Evolutionary conservation across 2,329 filamentous ascomycete genomes (phyloP).

Genomic region (Calonectria pseudoturangicola): DNA sequence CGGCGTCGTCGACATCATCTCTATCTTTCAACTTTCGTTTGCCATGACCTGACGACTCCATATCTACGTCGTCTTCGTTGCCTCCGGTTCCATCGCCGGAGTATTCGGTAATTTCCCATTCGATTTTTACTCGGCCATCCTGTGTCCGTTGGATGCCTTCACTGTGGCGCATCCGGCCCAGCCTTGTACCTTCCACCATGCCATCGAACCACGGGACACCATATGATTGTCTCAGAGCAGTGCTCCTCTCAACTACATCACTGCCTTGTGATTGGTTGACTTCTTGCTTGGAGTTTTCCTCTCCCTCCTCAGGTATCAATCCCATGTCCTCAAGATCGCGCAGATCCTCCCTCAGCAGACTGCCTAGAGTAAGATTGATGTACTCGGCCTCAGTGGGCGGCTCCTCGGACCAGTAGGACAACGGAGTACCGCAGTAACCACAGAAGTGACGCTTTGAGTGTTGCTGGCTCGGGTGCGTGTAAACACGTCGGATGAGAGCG

Average conservation of each 20-base stretch:
- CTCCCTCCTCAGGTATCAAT: conserved; percentile 74
- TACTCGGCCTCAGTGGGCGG: conserved; percentile 83
- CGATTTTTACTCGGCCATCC: conserved; percentile 80
- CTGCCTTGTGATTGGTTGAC: conserved; percentile 35
- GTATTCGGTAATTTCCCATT: conserved; percentile 92
- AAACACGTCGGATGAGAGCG: conserved; percentile 78
- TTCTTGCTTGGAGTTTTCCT: conserved; percentile 52
- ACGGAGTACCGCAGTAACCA: conserved; percentile 91
- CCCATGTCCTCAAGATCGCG: conserved; percentile 83
- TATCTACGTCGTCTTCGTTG: conserved; percentile 60
- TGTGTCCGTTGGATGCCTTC: conserved; percentile 71
- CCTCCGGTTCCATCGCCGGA: conserved; percentile 65
- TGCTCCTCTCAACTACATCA: conserved; percentile 53
- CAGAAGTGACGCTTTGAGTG: conserved; percentile 86
- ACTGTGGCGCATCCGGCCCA: conserved; percentile 81
- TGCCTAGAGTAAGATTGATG: conserved; percentile 89
- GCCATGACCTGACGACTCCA: conserved; percentile 58
- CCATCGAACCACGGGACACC: conserved; percentile 91
- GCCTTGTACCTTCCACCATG: conserved; percentile 83
- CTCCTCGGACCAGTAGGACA: conserved; percentile 88
- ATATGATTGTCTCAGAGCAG: conserved; percentile 73
- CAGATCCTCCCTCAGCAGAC: conserved; percentile 82
- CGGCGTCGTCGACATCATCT: conserved; percentile 55
- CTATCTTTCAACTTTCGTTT: conserved; percentile 73
- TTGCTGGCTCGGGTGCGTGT: conserved; percentile 75